Percentiles rank a stretch among this genome's conserved stretches.
Evolutionary conservation across 495 filamentous ascomycete species (phyloP).

Genomic region (Evernia prunastri): DNA sequence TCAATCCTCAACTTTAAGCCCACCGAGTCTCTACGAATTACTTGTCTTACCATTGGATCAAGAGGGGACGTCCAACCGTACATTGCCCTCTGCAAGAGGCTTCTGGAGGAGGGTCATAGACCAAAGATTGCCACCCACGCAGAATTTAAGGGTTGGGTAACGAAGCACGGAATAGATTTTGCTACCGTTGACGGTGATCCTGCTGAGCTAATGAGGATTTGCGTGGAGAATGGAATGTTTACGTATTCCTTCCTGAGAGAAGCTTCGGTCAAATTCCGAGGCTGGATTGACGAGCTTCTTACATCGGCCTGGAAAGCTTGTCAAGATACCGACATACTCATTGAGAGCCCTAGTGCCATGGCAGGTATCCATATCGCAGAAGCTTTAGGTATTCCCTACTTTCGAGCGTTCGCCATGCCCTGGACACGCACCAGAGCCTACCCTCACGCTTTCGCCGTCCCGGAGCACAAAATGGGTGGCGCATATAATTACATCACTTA

Average conservation of each 20-base stretch:
- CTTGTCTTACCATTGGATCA: constrained; percentile 92
- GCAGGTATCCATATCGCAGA: constrained; percentile 98
- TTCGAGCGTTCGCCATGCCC: constrained; percentile 97
- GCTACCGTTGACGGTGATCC: constrained; percentile 83
- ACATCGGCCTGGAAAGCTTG: constrained; percentile 79
- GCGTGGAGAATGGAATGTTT: constrained; percentile 96
- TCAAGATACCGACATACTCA: constrained; percentile 80
- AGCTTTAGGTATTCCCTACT: constrained; percentile 87
- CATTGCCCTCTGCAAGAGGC: constrained; percentile 88
- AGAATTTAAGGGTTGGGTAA: constrained; percentile 85
- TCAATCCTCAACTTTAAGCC: constrained; percentile 97
- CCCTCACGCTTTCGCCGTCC: constrained; percentile 95
- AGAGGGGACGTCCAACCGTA: constrained; percentile 96
- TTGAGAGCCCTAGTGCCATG: constrained; percentile 97
- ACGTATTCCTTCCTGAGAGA: constrained; percentile 85
- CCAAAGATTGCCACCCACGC: constrained; percentile 85
- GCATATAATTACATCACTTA: constrained; percentile 93
- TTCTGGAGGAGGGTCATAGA: constrained; percentile 80
- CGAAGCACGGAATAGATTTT: constrained; percentile 89
- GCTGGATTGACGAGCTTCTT: constrained; percentile 87
- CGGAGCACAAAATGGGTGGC: constrained; percentile 87
- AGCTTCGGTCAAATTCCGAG: constrained; percentile 81
- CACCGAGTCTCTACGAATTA: constrained; percentile 70
- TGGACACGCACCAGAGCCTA: constrained; percentile 96
- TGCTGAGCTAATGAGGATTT: constrained; percentile 88